These are phyloP conservation scores for Ganoderma sinense DNA, from an alignment of 1,284 basidiomycete genomes.

Conservation along the genomic window DNA sequence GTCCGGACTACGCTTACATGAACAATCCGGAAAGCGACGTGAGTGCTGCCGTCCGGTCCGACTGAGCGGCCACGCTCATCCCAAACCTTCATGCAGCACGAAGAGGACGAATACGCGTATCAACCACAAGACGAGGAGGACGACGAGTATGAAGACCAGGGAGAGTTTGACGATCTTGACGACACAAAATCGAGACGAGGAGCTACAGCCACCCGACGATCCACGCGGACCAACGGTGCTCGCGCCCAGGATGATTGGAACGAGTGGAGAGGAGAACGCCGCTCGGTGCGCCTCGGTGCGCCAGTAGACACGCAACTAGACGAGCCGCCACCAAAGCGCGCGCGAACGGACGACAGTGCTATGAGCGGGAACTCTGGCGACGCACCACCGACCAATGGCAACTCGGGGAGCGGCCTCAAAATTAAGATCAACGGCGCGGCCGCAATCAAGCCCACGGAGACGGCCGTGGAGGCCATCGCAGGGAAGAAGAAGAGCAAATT, in stretches of 20 bases:
- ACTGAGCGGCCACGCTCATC: conserved; percentile 33
- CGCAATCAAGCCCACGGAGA: conserved; percentile 69
- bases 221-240: conserved; percentile 62
- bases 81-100: conserved; percentile 54
- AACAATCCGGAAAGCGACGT: conserved; percentile 71
- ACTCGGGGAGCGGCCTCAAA: conserved; percentile 43
- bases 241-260: conserved; percentile 57
- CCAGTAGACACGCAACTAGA: conserved; percentile 58
- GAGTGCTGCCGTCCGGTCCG: conserved; percentile 38
- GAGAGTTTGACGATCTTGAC: conserved; percentile 56
- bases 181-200: conserved; percentile 46
- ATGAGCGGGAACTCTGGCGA: conserved; percentile 60
- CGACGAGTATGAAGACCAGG: conserved; percentile 65
- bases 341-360: conserved; percentile 76
- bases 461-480: conserved; percentile 72
- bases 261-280: conserved; percentile 77
- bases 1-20: conserved; percentile 81
- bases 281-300: conserved; percentile 71
- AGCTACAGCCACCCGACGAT: conserved; percentile 60
- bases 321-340: conserved; percentile 65
- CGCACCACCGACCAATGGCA: conserved; percentile 27
- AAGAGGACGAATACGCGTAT: conserved; percentile 63
- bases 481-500: conserved; percentile 84
- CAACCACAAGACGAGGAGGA: conserved; percentile 68
- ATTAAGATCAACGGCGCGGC: conserved; percentile 56